phyloP scores from a whole-genome alignment of 2,329 filamentous ascomycete species.

The Talaromyces sp. region DNA sequence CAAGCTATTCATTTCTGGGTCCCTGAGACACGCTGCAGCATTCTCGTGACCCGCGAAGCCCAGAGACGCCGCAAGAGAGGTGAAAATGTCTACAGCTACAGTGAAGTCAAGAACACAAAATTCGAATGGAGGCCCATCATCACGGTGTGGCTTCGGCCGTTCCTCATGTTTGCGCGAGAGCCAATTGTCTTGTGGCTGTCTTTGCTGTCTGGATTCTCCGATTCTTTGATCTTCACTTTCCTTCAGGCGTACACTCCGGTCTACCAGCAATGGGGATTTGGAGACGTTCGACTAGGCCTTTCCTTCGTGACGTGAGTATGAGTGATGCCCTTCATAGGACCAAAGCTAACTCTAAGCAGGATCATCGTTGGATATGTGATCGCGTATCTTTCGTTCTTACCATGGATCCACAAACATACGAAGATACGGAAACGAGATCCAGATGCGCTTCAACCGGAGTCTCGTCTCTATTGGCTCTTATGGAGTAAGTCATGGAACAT shows the following conservation, averaged over 20 bases:
- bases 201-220: slow-evolving; percentile 63
- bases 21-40: slow-evolving; percentile 59
- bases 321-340: not conserved
- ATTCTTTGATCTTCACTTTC: slow-evolving; percentile 66
- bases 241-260: slow-evolving; percentile 62
- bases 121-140: slow-evolving; percentile 58
- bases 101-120: slow-evolving; percentile 62
- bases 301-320: slow-evolving; percentile 53
- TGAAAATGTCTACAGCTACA: slow-evolving; percentile 67
- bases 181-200: slow-evolving; percentile 64
- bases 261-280: slow-evolving; percentile 61
- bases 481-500: slow-evolving; percentile 40
- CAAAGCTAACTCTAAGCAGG: slow-evolving; percentile 24
- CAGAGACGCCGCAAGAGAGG: slow-evolving; percentile 56
- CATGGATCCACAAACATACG: slow-evolving; percentile 48
- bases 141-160: slow-evolving; percentile 60
- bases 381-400: slow-evolving; percentile 56
- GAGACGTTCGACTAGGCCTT: slow-evolving; percentile 48
- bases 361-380: slow-evolving; percentile 58
- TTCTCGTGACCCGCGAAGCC: slow-evolving; percentile 59
- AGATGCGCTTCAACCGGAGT: slow-evolving; percentile 60
- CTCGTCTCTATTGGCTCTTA: slow-evolving; percentile 59
- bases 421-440: slow-evolving; percentile 42
- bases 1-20: slow-evolving; percentile 52
- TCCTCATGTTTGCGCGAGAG: slow-evolving; percentile 63